Base-by-base conservation (phyloP, 2,329 filamentous ascomycete genomes). In the Cercospora janseana region DNA sequence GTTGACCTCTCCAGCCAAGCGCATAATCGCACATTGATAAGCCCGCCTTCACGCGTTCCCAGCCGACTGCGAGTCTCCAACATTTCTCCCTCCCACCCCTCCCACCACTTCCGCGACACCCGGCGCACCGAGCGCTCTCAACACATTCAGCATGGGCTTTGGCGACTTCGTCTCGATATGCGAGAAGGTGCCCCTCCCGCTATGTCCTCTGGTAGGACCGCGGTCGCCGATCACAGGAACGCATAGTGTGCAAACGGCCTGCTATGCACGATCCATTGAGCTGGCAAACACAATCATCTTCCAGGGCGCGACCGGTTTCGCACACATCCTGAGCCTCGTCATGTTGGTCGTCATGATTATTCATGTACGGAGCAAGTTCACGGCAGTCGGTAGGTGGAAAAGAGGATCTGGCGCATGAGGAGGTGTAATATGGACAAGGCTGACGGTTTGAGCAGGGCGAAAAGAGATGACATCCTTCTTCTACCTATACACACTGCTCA, bases 311-410 rank as follows among this genome's bases (percentile, higher is more conserved):
- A 84, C 90, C 16, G 88, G 88, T 55, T 90, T 92, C 66, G 88
- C 93, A 74, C 93, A 98, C 71, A 97, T 98, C 60, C 75, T 87
- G 50, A 88, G 92, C 10, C 76, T 98, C 52, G 76, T 84, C 62
- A 96, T 98, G 92, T 94, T 90, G 3, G 87, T 92, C 6, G 86
- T 95, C 64, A 98, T 98, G 93, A 90, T 98, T 55, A 78, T 98
- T 58, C 93, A 98, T 70, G 88, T 98, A 56, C 82, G 93, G 63
- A 92, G 88, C 63, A 98, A 98, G 74, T 98, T 98, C 71, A 98
- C 93, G 16, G 93, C 93, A 64, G 93, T 98, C 62, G 92, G 88
- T 92, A 79, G 52, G 86, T 72, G 40, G 34, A 26, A 13, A 8
- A 26, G 15, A 42, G 24, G 21, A 24, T 21, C 18, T 31, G 27